A percentile compares a stretch with the other conserved stretches of the same genome.
Conservation (phyloP, 164 flowering plant species). For the Echeveria elegans region DNA sequence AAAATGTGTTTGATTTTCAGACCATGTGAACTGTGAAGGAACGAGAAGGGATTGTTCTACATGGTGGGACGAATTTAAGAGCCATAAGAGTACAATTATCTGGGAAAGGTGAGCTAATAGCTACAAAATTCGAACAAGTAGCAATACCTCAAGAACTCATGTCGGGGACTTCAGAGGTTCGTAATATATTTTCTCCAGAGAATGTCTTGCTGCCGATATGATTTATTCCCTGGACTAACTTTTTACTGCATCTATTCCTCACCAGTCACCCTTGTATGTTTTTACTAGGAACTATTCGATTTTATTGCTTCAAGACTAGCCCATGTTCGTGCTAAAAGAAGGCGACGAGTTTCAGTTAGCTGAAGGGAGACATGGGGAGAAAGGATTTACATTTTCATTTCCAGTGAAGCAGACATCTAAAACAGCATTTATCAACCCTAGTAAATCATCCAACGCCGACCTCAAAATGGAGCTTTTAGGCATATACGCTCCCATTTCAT, state of each 20-base stretch:
- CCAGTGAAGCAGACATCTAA: constrained; percentile 87
- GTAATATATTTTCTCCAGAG: background rate
- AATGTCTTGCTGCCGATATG: background rate
- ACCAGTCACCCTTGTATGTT: constrained; percentile 1
- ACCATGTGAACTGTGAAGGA: constrained; percentile 38
- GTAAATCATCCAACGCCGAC: constrained; percentile 65
- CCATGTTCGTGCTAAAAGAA: constrained; percentile 48
- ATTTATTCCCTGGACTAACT: background rate
- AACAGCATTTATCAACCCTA: constrained; percentile 75
- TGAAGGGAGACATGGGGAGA: constrained; percentile 55
- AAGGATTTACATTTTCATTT: constrained; percentile 91
- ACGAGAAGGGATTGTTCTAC: constrained; percentile 78
- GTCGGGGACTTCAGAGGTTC: constrained; percentile 79
- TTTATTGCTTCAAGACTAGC: constrained; percentile 70
- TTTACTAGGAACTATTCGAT: constrained; percentile 69
- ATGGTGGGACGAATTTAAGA: constrained; percentile 91
- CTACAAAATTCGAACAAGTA: constrained; percentile 68
- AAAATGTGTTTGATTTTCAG: background rate
- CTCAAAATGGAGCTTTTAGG: constrained; percentile 63
- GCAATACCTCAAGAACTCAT: constrained; percentile 72
- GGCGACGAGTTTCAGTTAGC: constrained; percentile 42
- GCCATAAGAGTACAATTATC: constrained; percentile 79
- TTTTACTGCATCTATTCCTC: background rate
- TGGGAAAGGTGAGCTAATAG: constrained; percentile 51
- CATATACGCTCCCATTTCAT: constrained; percentile 70